phyloP scores from a whole-genome alignment of 495 filamentous ascomycete species.

The Pseudoneurospora amorphoporcata region DNA sequence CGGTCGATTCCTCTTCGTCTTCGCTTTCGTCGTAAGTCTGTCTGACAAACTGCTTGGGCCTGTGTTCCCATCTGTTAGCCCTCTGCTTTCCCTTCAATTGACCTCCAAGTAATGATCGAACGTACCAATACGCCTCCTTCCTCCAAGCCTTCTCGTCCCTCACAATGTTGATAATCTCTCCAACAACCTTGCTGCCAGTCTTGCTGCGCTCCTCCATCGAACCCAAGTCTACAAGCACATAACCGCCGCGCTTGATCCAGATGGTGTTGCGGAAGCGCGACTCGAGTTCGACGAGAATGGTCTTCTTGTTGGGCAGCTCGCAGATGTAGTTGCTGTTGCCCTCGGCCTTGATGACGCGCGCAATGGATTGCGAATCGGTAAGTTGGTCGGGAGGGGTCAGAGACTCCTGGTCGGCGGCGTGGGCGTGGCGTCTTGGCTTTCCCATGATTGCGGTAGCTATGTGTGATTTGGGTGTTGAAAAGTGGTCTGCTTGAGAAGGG shows the following conservation, averaged over 20 bases:
- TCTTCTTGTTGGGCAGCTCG: slow-evolving; percentile 44
- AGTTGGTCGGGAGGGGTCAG: slow-evolving; percentile 62
- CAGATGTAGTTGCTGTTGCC: slow-evolving; percentile 83
- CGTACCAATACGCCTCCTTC: slow-evolving; percentile 81
- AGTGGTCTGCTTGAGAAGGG: not conserved
- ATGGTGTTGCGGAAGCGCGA: slow-evolving; percentile 78
- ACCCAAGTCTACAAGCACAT: slow-evolving; percentile 68
- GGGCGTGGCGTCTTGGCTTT: slow-evolving; percentile 61
- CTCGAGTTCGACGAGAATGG: slow-evolving; percentile 65
- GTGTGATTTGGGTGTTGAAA: not conserved
- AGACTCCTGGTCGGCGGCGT: slow-evolving; percentile 65
- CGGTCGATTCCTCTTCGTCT: slow-evolving; percentile 66
- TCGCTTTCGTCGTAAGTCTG: slow-evolving; percentile 41
- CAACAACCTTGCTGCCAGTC: slow-evolving; percentile 69
- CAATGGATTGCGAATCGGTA: slow-evolving; percentile 53
- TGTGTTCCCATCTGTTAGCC: slow-evolving; percentile 26
- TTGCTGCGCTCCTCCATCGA: slow-evolving; percentile 49
- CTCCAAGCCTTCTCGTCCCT: slow-evolving; percentile 86
- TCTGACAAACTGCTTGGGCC: slow-evolving; percentile 74
- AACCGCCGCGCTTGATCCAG: slow-evolving; percentile 81
- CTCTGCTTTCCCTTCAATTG: not conserved
- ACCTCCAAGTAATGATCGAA: not conserved
- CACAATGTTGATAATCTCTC: slow-evolving; percentile 89
- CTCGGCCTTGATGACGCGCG: slow-evolving; percentile 65
- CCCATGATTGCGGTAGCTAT: slow-evolving; percentile 41